Percentiles rank a stretch among this genome's conserved stretches.
These are phyloP conservation scores for Darksidea phi DNA, from an alignment of 495 filamentous ascomycete species.

Conservation along the genomic window DNA sequence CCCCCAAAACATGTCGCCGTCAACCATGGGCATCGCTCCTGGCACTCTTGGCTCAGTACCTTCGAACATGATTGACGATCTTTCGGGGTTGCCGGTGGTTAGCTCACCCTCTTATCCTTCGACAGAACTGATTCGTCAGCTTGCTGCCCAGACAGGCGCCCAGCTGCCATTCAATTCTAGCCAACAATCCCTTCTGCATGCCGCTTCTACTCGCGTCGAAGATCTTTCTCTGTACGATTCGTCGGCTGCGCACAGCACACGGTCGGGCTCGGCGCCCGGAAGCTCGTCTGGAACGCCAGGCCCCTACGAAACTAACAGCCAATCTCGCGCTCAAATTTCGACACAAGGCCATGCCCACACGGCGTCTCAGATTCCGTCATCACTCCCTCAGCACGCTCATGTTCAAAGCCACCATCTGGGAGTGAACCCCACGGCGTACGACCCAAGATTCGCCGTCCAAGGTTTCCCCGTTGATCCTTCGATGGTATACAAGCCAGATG, in stretches of 20 bases:
- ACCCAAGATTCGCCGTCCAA: conserved; percentile 23
- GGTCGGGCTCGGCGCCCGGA: conserved; percentile 17
- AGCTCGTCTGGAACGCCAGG: conserved; percentile 25
- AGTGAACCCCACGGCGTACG: conserved; percentile 16
- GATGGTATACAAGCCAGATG: conserved; percentile 22
- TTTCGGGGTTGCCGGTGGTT: conserved; percentile 1
- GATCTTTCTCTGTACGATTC: conserved; percentile 27
- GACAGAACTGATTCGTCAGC: conserved; percentile 29
- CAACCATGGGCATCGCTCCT: conserved; percentile 9
- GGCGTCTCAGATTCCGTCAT: conserved; percentile 1
- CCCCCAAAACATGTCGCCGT: conserved; percentile 12
- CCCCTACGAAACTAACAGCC: conserved; percentile 15
- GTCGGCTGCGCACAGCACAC: conserved; percentile 10
- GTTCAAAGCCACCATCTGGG: conserved; percentile 25
- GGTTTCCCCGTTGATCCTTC: conserved; percentile 29
- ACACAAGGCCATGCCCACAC: conserved; percentile 10
- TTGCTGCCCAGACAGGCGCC: conserved; percentile 29
- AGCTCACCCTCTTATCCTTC: conserved; percentile 22
- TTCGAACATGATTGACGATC: conserved; percentile 20
- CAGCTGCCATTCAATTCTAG: conserved; percentile 18
- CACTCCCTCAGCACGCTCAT: conserved; percentile 16
- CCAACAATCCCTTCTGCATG: conserved; percentile 23
- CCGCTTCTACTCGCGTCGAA: conserved; percentile 16
- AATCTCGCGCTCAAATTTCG: conserved; percentile 1
- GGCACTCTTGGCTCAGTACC: conserved; percentile 6